Conservation (phyloP, 768 basidiomycete genomes). For the Phaeotremella skinneri region DNA sequence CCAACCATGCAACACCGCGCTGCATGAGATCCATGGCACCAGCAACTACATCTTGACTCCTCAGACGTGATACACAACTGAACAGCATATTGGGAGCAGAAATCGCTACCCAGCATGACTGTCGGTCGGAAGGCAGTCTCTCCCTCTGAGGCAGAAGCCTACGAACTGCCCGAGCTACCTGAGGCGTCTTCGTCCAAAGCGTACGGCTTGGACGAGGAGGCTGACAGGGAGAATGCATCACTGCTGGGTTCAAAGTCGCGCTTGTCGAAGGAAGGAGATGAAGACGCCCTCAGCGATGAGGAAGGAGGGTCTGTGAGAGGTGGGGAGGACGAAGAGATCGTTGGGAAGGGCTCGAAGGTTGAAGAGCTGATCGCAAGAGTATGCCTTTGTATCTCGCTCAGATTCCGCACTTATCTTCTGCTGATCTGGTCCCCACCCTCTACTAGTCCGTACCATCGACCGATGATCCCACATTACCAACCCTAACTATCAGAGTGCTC, state of each 20-base stretch:
- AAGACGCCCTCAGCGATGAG: slow-evolving; percentile 9
- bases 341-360: slow-evolving; percentile 40
- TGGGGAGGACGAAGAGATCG: slow-evolving; percentile 24
- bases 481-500: slow-evolving; percentile 47
- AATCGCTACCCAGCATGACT: not conserved
- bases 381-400: slow-evolving; percentile 11
- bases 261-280: not conserved
- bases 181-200: not conserved
- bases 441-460: slow-evolving; percentile 49
- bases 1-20: too few species aligned
- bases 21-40: too few species aligned
- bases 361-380: slow-evolving; percentile 46
- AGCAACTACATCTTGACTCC: too few species aligned
- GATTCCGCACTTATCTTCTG: not conserved
- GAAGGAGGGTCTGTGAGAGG: slow-evolving; percentile 6
- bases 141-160: slow-evolving; percentile 41
- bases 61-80: too few species aligned
- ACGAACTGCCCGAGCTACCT: slow-evolving; percentile 37
- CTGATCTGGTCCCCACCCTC: not conserved
- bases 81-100: too few species aligned
- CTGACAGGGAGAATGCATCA: slow-evolving; percentile 11
- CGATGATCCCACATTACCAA: slow-evolving; percentile 49
- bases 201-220: slow-evolving; percentile 7
- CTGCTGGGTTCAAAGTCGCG: slow-evolving; percentile 6
- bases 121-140: slow-evolving; percentile 9